These are phyloP conservation scores for Trichoderma koningii DNA, from an alignment of 2,329 filamentous ascomycete genomes.

Conservation along the genomic window DNA sequence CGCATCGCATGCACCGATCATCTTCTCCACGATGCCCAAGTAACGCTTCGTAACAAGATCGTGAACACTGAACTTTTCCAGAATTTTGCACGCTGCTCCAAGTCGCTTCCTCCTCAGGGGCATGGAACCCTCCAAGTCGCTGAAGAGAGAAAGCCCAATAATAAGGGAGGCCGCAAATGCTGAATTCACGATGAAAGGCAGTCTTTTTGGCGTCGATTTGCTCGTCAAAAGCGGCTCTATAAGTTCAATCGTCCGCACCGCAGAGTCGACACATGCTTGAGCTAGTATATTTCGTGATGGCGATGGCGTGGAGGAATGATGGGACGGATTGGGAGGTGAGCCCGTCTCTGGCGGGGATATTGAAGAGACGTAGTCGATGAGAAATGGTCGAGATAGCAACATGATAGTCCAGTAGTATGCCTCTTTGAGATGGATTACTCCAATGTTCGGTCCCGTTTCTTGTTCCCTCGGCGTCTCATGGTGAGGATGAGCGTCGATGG, in stretches of 20 bases:
- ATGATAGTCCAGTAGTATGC: conserved; percentile 10
- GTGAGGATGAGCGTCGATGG: not conserved
- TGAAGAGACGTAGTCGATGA: conserved; percentile 8
- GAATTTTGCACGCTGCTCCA: not conserved
- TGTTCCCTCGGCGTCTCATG: not conserved
- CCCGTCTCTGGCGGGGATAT: not conserved
- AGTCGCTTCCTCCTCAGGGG: not conserved
- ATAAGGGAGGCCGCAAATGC: not conserved
- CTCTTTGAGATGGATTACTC: conserved; percentile 5
- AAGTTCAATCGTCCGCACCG: not conserved
- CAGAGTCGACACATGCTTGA: conserved; percentile 6
- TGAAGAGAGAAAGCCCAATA: conserved; percentile 1
- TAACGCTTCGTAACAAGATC: not conserved
- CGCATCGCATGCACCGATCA: conserved; percentile 1
- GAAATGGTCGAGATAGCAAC: not conserved
- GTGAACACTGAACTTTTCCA: not conserved
- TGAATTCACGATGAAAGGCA: conserved; percentile 4
- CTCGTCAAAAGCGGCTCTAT: not conserved
- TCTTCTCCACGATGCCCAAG: not conserved
- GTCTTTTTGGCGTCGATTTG: not conserved
- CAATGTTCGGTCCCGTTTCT: not conserved
- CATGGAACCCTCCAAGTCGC: not conserved
- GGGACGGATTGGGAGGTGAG: not conserved
- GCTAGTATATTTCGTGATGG: conserved; percentile 7
- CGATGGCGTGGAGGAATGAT: not conserved